A percentile compares a stretch with the other conserved stretches of the same genome.
Conservation (phyloP, 2,329 filamentous ascomycete species). For the Fusarium dimerum region DNA sequence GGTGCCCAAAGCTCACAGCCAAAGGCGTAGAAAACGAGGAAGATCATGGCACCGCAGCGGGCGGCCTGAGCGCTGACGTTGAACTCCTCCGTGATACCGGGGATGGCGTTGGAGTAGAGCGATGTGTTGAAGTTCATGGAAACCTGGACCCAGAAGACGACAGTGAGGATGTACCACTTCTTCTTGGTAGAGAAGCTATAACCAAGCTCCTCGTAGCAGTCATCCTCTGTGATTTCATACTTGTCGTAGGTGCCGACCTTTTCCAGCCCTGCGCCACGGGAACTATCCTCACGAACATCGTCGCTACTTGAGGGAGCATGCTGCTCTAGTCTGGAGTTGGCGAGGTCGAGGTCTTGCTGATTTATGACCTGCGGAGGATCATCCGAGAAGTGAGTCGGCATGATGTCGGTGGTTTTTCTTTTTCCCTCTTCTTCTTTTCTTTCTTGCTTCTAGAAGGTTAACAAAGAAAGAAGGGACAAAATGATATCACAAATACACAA, state of each 20-base stretch:
- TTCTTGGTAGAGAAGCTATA: constrained; percentile 60
- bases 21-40: constrained; percentile 79
- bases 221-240: constrained; percentile 52
- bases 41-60: constrained; percentile 74
- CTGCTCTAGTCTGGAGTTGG: constrained; percentile 40
- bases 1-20: constrained; percentile 88
- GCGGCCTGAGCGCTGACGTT: constrained; percentile 67
- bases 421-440: too few relatives aligned
- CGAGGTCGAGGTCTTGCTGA: constrained; percentile 35
- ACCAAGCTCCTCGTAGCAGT: constrained; percentile 67
- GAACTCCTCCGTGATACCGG: constrained; percentile 68
- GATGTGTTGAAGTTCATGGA: constrained; percentile 82
- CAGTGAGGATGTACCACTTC: constrained; percentile 73
- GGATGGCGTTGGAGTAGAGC: constrained; percentile 69
- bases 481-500: too few relatives aligned
- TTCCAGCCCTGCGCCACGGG: constrained; percentile 28
- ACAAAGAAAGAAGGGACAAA: neutral
- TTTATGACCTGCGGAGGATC: constrained; percentile 42
- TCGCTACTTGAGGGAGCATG: constrained; percentile 15
- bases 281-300: constrained; percentile 35
- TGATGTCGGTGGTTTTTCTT: constrained; percentile 12
- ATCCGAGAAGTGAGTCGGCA: constrained; percentile 37
- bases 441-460: neutral
- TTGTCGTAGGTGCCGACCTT: constrained; percentile 42
- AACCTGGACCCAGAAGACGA: constrained; percentile 73